Base-by-base conservation (phyloP, 768 basidiomycete species). In the Termitomyces sp. region DNA sequence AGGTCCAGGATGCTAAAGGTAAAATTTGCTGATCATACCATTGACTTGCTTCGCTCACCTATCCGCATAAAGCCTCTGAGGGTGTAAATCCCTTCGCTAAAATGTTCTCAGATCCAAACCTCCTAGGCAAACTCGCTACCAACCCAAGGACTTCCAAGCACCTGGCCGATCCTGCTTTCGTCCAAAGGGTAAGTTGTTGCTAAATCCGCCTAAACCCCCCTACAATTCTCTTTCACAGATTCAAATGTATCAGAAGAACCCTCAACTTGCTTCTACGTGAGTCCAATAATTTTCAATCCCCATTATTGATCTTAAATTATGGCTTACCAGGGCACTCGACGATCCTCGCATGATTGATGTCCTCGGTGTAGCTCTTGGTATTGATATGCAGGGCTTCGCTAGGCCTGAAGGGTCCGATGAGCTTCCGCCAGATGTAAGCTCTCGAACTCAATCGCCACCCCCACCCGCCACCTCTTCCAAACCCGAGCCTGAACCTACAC, bases 281-380 rank as follows among this genome's bases (percentile, higher is more conserved):
- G 79, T 72, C 42, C n/a, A 25, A 25, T 19, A 48, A 32, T 46
- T 38, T 12, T 55, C 17, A 21, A 7, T 37, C 2, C n/a, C 31
- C 17, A 52, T 46, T 6, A 3, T 46, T 32, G 12, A 46, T 16
- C 29, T 41, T 34, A 45, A 47, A 16, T 23, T 29, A 35, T 45
- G 37, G 25, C 37, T 61, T 42, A 63, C 19, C 62, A 84, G 82
- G 44, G 80, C 84, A 65, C 69, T 90, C 63, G 75, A 83, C 59
- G 95, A 98, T 72, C 85, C 95, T 35, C 84, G 95, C 57, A 94
- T 97, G 92, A 92, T 94, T 70, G 89, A 92, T 67, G 94, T 94
- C 16, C 77, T 98, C 43, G 95, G 95, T 58, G 95, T 86, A 11
- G 81, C 92, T 56, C 92, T 98, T 89, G 93, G 93, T 34, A 81